Percentiles rank a stretch among this genome's conserved stretches.
phyloP scores from a whole-genome alignment of 352 stramenopile species.

The Pythium brachiatum region DNA sequence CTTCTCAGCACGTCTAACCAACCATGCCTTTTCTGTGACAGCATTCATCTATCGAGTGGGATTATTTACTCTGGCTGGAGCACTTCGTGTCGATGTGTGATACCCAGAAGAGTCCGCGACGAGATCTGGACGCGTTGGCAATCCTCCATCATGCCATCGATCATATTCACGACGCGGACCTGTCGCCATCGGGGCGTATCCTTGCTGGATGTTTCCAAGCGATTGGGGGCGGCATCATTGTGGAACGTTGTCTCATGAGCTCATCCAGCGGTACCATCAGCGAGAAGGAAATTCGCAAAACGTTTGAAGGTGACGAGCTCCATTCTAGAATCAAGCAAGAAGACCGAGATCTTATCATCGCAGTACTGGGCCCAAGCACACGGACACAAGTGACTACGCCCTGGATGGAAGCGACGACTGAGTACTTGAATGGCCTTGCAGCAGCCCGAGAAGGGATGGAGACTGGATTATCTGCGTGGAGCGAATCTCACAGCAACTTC shows the following conservation, averaged over 20 bases:
- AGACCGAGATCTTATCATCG: conserved; percentile 9
- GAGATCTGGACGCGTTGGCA: conserved; percentile 9
- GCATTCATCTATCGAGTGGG: conserved; percentile 5
- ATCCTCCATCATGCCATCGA: conserved; percentile 13
- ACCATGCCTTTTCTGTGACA: conserved; percentile 4
- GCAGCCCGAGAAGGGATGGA: background rate
- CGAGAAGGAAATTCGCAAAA: conserved; percentile 12
- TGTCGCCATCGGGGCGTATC: background rate
- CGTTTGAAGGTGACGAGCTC: conserved; percentile 2
- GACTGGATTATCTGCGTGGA: background rate
- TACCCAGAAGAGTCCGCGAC: background rate
- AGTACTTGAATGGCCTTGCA: conserved; percentile 8
- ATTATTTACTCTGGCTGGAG: conserved; percentile 40
- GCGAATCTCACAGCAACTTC: conserved; percentile 7
- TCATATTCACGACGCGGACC: background rate
- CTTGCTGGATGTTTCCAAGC: conserved; percentile 6
- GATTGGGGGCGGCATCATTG: conserved; percentile 4
- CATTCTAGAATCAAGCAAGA: conserved; percentile 1
- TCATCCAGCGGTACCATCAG: background rate
- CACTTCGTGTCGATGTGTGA: conserved; percentile 58
- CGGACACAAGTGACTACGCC: background rate
- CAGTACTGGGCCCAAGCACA: background rate
- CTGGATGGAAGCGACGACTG: conserved; percentile 3
- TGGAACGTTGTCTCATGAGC: background rate
- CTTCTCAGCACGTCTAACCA: background rate